These are phyloP conservation scores for Fusarium sp. DNA, from an alignment of 2,329 filamentous ascomycete species.

Conservation along the genomic window DNA sequence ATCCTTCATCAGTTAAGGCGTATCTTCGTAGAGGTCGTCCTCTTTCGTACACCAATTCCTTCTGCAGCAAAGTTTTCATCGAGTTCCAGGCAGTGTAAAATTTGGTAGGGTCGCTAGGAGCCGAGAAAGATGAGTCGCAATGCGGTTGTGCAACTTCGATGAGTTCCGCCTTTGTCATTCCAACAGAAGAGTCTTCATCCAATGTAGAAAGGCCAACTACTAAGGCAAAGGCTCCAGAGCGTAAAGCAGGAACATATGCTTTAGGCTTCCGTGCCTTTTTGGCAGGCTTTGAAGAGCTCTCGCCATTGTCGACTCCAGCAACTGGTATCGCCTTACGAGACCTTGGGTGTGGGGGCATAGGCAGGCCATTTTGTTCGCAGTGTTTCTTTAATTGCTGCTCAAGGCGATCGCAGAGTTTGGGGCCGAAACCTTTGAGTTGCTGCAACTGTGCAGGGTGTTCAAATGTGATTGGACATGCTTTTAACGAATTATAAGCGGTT, in stretches of 20 bases:
- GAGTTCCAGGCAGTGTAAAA: slow-evolving; percentile 86
- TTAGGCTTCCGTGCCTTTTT: slow-evolving; percentile 71
- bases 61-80: slow-evolving; percentile 78
- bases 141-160: slow-evolving; percentile 76
- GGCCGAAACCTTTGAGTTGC: slow-evolving; percentile 78
- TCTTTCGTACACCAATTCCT: slow-evolving; percentile 78
- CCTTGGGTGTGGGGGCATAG: slow-evolving; percentile 70
- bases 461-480: slow-evolving; percentile 76
- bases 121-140: slow-evolving; percentile 78
- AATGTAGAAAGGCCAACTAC: slow-evolving; percentile 72
- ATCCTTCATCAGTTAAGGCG: slow-evolving; percentile 78
- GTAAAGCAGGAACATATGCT: slow-evolving; percentile 75
- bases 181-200: slow-evolving; percentile 60
- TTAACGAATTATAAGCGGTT: slow-evolving; percentile 80
- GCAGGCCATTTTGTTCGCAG: slow-evolving; percentile 73
- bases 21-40: slow-evolving; percentile 76
- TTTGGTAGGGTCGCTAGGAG: slow-evolving; percentile 71
- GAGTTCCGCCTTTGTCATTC: slow-evolving; percentile 74
- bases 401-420: slow-evolving; percentile 75
- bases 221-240: slow-evolving; percentile 80
- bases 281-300: slow-evolving; percentile 50
- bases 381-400: slow-evolving; percentile 68
- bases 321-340: slow-evolving; percentile 52
- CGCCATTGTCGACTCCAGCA: slow-evolving; percentile 47
- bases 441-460: slow-evolving; percentile 78